These are phyloP conservation scores for Fusarium praegraminearum DNA, from an alignment of 2,329 filamentous ascomycete genomes.

Conservation along the genomic window DNA sequence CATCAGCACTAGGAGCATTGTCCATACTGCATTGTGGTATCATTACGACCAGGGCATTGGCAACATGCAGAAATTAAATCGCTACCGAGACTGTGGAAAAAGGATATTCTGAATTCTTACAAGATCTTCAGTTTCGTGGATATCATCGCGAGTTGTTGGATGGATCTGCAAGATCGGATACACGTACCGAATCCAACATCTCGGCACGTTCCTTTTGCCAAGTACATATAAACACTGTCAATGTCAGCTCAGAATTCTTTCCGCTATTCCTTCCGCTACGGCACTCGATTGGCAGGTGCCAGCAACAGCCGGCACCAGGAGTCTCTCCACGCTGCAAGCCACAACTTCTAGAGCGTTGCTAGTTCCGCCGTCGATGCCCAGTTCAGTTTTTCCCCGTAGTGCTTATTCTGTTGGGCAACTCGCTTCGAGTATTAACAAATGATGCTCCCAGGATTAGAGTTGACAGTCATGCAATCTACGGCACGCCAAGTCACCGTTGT, in stretches of 20 bases:
- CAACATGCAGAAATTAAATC: neutral
- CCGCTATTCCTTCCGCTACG: neutral
- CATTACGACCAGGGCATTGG: neutral
- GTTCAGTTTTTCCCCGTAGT: neutral
- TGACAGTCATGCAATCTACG: neutral
- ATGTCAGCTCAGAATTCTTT: neutral
- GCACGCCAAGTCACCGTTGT: neutral
- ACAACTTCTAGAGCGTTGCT: slow-evolving; percentile 4
- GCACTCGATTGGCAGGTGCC: neutral
- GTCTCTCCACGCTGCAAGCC: neutral
- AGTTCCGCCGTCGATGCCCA: neutral
- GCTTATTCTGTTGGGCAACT: neutral
- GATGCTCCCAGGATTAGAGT: neutral
- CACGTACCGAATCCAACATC: neutral
- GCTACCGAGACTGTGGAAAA: neutral
- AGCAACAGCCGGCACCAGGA: neutral
- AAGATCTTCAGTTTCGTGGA: neutral
- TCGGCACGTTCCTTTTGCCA: neutral
- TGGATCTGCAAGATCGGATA: slow-evolving; percentile 1
- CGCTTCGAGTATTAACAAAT: neutral
- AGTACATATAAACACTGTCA: neutral
- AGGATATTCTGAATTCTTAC: neutral
- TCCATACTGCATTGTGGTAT: neutral
- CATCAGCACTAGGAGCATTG: neutral
- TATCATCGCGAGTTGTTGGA: neutral